Conservation (phyloP, 192 early-diverging fungal genomes). For the Dissophora globulifera region DNA sequence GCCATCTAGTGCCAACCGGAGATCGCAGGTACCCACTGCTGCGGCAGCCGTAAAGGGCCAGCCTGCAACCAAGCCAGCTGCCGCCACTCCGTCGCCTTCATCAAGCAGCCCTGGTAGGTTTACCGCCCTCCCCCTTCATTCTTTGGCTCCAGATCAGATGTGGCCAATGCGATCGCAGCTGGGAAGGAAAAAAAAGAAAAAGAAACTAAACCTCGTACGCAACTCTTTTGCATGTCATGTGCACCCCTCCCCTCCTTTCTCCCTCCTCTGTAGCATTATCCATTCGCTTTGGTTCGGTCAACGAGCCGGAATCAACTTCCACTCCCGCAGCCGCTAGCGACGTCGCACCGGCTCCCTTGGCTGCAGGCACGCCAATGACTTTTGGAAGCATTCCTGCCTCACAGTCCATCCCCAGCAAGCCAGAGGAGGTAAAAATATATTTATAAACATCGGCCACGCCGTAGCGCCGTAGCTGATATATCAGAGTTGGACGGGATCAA, state of each 20-base stretch:
- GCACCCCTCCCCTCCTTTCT: not conserved
- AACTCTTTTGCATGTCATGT: too few species aligned
- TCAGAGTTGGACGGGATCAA: not conserved
- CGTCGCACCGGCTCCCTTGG: constrained; percentile 14
- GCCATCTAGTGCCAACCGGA: constrained; percentile 42
- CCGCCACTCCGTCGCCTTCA: constrained; percentile 1
- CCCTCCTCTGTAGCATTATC: constrained; percentile 19
- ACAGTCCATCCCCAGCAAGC: constrained; percentile 31
- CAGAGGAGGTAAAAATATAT: constrained; percentile 14
- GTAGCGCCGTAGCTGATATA: too few species aligned
- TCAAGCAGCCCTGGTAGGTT: constrained; percentile 19
- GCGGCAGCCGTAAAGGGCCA: constrained; percentile 43
- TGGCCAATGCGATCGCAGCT: too few species aligned
- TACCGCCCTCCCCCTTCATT: too few species aligned
- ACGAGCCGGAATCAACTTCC: constrained; percentile 45
- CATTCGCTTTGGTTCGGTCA: constrained; percentile 57
- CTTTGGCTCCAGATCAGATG: not conserved
- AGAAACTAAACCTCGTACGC: too few species aligned
- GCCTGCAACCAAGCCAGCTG: constrained; percentile 25
- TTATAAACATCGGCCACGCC: too few species aligned
- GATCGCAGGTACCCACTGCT: constrained; percentile 49
- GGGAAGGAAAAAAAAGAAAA: too few species aligned
- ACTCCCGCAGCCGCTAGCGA: constrained; percentile 24
- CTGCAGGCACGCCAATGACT: constrained; percentile 24
- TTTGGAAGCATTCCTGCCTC: constrained; percentile 52